These are phyloP conservation scores for Neurospora intermedia DNA, from an alignment of 495 filamentous ascomycete species.

Conservation along the genomic window DNA sequence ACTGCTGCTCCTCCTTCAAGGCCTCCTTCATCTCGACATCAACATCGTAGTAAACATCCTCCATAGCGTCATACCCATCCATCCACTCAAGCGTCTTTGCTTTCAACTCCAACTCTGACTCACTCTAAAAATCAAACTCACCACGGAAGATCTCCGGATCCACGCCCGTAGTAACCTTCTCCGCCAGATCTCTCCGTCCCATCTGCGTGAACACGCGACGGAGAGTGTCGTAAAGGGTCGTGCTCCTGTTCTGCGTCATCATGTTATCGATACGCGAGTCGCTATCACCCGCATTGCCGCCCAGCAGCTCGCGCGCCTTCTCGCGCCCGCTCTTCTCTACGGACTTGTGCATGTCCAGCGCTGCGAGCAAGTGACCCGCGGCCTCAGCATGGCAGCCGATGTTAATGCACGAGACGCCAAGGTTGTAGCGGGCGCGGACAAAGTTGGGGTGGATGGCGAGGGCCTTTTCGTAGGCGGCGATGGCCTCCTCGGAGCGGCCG, in stretches of 20 bases:
- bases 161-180: conserved; percentile 77
- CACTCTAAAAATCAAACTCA: conserved; percentile 41
- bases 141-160: conserved; percentile 79
- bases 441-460: conserved; percentile 86
- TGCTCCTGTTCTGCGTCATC: conserved; percentile 87
- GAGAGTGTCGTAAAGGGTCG: conserved; percentile 89
- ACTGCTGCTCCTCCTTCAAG: background rate
- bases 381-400: conserved; percentile 91
- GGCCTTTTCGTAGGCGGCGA: conserved; percentile 89
- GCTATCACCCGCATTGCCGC: conserved; percentile 36
- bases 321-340: conserved; percentile 78
- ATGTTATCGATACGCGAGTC: conserved; percentile 69
- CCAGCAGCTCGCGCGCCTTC: conserved; percentile 72
- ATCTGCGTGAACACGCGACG: conserved; percentile 90
- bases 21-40: background rate
- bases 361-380: conserved; percentile 86
- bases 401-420: conserved; percentile 94
- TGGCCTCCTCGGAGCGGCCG: conserved; percentile 86
- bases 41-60: background rate
- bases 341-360: conserved; percentile 91
- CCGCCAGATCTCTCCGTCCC: conserved; percentile 76
- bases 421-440: conserved; percentile 91
- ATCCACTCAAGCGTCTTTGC: background rate
- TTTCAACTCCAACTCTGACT: background rate
- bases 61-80: background rate